Evolutionary conservation across 2,329 filamentous ascomycete species (phyloP).

Genomic region (Colletotrichum sp.): DNA sequence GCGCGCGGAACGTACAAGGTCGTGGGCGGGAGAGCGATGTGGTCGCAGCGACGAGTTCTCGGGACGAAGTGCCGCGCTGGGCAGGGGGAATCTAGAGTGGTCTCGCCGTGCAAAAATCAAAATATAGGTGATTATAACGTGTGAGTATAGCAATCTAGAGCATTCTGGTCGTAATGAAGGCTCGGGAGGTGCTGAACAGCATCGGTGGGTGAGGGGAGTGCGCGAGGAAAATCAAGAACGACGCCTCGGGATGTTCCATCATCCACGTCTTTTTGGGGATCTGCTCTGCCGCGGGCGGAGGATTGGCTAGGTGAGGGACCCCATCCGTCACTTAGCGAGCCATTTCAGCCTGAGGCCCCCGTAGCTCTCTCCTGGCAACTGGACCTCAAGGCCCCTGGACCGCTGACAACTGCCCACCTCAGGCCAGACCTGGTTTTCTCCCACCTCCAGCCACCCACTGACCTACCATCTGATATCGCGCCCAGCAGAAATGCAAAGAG

Average conservation of each 20-base stretch:
- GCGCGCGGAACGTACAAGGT: not conserved
- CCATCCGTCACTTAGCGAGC: slow-evolving; percentile 9
- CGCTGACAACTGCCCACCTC: not conserved
- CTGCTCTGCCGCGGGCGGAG: slow-evolving; percentile 13
- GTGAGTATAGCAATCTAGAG: not conserved
- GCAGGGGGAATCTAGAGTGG: not conserved
- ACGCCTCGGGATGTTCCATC: slow-evolving; percentile 19
- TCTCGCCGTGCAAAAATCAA: not conserved
- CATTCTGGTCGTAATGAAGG: slow-evolving; percentile 1
- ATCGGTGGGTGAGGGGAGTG: slow-evolving; percentile 7
- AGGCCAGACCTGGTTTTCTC: not conserved
- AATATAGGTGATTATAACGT: not conserved
- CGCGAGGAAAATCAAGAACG: slow-evolving; percentile 20
- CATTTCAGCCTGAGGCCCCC: slow-evolving; percentile 17
- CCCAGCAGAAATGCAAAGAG: not conserved
- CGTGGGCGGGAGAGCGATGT: not conserved
- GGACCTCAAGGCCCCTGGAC: not conserved
- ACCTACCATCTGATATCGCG: not conserved
- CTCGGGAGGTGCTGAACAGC: not conserved
- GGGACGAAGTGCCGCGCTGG: not conserved
- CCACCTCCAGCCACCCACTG: not conserved
- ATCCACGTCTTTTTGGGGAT: slow-evolving; percentile 18
- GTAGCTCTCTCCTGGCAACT: not conserved
- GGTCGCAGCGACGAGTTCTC: not conserved
- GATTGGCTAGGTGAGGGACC: slow-evolving; percentile 4